Base-by-base conservation (phyloP, 495 filamentous ascomycete species). In the Chaetomium cochliodes region DNA sequence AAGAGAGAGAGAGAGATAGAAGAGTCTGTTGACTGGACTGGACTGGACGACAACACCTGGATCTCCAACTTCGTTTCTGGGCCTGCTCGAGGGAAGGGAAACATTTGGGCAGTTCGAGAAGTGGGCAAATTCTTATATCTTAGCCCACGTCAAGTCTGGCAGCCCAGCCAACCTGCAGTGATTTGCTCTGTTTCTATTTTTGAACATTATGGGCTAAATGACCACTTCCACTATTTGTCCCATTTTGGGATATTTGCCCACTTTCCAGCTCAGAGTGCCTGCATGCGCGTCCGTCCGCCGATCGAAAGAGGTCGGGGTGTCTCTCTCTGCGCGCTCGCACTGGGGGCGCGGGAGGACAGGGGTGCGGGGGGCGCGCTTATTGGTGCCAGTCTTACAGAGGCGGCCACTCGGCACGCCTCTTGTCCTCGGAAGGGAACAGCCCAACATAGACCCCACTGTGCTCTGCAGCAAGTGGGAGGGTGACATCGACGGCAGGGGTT, bases 81-180 rank as follows among this genome's bases (percentile, higher is more conserved):
- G 65, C 69, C 70, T 75, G 70, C 70, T 72, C 59, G 68, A 74
- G 71, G 69, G 65, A 70, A 72, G 64, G 54, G 62, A 72, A 70
- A 71, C 64, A 70, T 53, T 39, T 44, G 39, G 61, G 60, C 44
- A 56, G 58, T 55, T 67, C 60, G 67, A 62, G 73, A 74, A 74
- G 73, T 76, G 72, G 76, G 78, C 74, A 73, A 80, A 78, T 78
- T 75, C 78, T 81, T 81, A 82, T 81, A 82, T 80, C 71, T 69
- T 67, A 72, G 74, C 73, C 52, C 73, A 59, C 62, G 50, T 58
- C 46, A 58, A 58, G 6, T 26, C 62, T 50, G 49, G 26, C 64
- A 61, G 53, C 59, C 60, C 50, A 22, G 25, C 60, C 41, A 58
- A 62, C 39, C n/a, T 53, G 58, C 39, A 33, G 59, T 44, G 60